A percentile compares a stretch with the other conserved stretches of the same genome.
phyloP scores from a whole-genome alignment of 169 alveolate genomes.

The Pseudocohnilembus persalinus region DNA sequence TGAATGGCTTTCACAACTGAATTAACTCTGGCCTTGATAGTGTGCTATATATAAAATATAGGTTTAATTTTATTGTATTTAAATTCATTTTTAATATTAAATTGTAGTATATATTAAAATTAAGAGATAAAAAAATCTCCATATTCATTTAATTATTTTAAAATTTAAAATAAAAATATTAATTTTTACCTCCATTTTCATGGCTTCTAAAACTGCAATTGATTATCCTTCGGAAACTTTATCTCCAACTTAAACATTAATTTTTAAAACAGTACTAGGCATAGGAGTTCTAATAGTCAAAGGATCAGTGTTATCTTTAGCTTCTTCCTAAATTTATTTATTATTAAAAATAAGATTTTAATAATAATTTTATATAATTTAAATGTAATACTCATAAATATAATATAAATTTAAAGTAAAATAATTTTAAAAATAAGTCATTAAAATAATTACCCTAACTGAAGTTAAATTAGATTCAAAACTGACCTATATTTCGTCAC shows the following conservation, averaged over 20 bases:
- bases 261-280: conserved; percentile 69
- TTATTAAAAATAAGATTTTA: conserved; percentile 7
- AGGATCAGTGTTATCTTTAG: conserved; percentile 16
- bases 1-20: conserved; percentile 10
- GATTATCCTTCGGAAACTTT: conserved; percentile 56
- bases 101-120: too few relatives aligned
- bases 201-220: conserved; percentile 60
- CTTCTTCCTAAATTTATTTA: conserved; percentile 11
- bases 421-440: not conserved
- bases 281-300: conserved; percentile 50
- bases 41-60: conserved; percentile 4
- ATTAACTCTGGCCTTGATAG: conserved; percentile 11
- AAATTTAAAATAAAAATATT: too few relatives aligned
- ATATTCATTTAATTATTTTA: too few relatives aligned
- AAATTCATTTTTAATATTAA: too few relatives aligned
- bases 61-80: not conserved
- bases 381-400: not conserved
- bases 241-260: conserved; percentile 56
- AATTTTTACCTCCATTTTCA: conserved; percentile 70
- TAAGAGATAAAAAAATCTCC: too few relatives aligned
- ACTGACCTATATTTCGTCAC: conserved; percentile 11
- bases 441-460: not conserved
- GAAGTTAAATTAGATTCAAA: not conserved
- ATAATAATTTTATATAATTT: not conserved
- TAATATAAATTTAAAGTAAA: not conserved